Conservation (phyloP, 441 rosid species). For the Pelargonium cotyledonis region DNA sequence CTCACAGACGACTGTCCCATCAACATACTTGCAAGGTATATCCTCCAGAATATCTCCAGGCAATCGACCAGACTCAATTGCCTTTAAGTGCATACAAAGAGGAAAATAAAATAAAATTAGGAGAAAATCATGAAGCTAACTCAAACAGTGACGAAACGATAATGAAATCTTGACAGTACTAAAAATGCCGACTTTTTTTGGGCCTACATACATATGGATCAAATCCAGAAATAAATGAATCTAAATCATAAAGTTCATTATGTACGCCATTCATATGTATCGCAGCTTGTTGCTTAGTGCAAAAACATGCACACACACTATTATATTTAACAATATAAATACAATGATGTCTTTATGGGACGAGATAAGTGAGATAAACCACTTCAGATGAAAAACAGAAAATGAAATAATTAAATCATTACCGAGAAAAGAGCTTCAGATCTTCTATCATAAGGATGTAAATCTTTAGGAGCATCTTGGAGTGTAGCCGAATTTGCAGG, state of each 20-base stretch:
- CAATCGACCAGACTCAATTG: slow-evolving; percentile 81
- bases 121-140: not conserved
- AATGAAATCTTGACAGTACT: not conserved
- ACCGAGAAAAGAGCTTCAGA: slow-evolving; percentile 83
- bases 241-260: not conserved
- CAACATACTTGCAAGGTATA: slow-evolving; percentile 68
- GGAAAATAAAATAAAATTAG: slow-evolving; percentile 8
- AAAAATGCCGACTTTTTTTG: not conserved
- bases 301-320: not conserved
- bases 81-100: slow-evolving; percentile 37
- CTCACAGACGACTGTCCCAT: slow-evolving; percentile 79
- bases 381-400: slow-evolving; percentile 10
- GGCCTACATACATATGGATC: not conserved
- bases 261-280: not conserved
- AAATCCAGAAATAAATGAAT: not conserved
- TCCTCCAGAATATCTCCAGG: slow-evolving; percentile 81
- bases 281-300: not conserved
- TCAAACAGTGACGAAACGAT: not conserved
- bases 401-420: slow-evolving; percentile 19
- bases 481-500: slow-evolving; percentile 32
- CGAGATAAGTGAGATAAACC: slow-evolving; percentile 12
- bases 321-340: slow-evolving; percentile 10
- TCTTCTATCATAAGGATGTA: slow-evolving; percentile 80
- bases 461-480: slow-evolving; percentile 55
- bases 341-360: not conserved